Conservation (phyloP, 495 filamentous ascomycete species). For the Aspergillus cavernicola region DNA sequence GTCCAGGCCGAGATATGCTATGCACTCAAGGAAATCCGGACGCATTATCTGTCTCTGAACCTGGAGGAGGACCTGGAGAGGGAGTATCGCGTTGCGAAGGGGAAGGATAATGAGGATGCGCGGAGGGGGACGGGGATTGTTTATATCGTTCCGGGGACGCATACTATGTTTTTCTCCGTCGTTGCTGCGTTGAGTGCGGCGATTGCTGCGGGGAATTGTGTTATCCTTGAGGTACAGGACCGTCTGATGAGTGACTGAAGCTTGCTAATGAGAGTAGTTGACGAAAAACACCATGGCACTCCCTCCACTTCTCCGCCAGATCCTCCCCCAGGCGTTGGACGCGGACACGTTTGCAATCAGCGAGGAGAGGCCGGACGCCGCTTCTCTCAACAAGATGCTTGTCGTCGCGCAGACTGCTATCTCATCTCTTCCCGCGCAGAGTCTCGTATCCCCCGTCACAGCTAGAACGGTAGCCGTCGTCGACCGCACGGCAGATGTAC, state of each 20-base stretch:
- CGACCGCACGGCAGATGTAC: slow-evolving; percentile 48
- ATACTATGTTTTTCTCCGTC: slow-evolving; percentile 48
- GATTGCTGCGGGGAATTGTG: slow-evolving; percentile 49
- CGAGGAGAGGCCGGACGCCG: slow-evolving; percentile 18
- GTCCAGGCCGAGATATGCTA: slow-evolving; percentile 40
- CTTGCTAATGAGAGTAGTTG: slow-evolving; percentile 21
- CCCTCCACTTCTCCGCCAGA: slow-evolving; percentile 33
- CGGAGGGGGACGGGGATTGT: slow-evolving; percentile 42
- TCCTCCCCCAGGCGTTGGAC: slow-evolving; percentile 39
- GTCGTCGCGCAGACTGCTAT: slow-evolving; percentile 19
- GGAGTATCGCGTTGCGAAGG: slow-evolving; percentile 48
- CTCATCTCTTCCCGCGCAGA: slow-evolving; percentile 1
- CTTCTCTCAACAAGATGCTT: slow-evolving; percentile 18
- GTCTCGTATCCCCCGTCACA: slow-evolving; percentile 28
- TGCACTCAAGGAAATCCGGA: slow-evolving; percentile 37
- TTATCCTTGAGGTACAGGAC: slow-evolving; percentile 46
- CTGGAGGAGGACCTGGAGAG: slow-evolving; percentile 35
- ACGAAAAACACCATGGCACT: slow-evolving; percentile 32
- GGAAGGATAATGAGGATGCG: slow-evolving; percentile 29
- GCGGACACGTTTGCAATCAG: slow-evolving; percentile 41
- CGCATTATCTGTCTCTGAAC: slow-evolving; percentile 40
- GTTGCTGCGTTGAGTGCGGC: slow-evolving; percentile 46
- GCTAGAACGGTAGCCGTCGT: slow-evolving; percentile 46
- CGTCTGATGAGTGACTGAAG: background rate
- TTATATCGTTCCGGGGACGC: slow-evolving; percentile 45